Percentiles rank a stretch among this genome's conserved stretches.
These are phyloP conservation scores for Phytopythium cucurbitacearum DNA, from an alignment of 352 stramenopile genomes.

Conservation along the genomic window DNA sequence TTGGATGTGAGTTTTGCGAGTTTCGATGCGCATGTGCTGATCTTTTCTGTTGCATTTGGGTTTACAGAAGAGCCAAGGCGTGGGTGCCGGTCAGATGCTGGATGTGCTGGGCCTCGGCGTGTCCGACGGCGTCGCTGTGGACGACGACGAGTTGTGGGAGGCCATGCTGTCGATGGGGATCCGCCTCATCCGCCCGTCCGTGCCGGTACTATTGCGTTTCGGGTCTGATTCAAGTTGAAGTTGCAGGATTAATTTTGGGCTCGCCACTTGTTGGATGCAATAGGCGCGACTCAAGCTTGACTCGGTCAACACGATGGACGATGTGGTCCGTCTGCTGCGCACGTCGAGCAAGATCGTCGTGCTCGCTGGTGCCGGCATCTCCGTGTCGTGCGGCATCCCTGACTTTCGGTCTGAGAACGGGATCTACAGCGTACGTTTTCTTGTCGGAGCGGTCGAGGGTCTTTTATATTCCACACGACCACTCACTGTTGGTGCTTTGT, in stretches of 20 bases:
- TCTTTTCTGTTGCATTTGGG: not conserved
- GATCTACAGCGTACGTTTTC: slow-evolving; percentile 82
- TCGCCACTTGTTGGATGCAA: slow-evolving; percentile 6
- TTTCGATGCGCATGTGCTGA: not conserved
- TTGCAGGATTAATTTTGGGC: slow-evolving; percentile 5
- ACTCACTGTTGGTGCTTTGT: slow-evolving; percentile 1
- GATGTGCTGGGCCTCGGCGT: slow-evolving; percentile 74
- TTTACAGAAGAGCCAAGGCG: slow-evolving; percentile 53
- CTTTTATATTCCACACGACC: not conserved
- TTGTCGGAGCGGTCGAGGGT: not conserved
- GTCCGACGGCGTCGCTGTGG: slow-evolving; percentile 68
- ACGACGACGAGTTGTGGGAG: slow-evolving; percentile 83
- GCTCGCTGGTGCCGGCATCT: slow-evolving; percentile 94
- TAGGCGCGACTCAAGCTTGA: slow-evolving; percentile 45
- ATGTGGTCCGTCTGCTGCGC: slow-evolving; percentile 69
- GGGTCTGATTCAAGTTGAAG: slow-evolving; percentile 2
- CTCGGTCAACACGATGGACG: slow-evolving; percentile 60
- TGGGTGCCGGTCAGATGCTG: slow-evolving; percentile 63
- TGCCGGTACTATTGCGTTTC: slow-evolving; percentile 25
- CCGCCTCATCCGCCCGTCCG: slow-evolving; percentile 63
- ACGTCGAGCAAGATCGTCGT: slow-evolving; percentile 89
- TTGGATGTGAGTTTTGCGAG: not conserved
- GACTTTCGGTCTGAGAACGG: slow-evolving; percentile 96
- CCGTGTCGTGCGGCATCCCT: slow-evolving; percentile 96
- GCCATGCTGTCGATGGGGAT: slow-evolving; percentile 85